Evolutionary conservation across 2,329 filamentous ascomycete species (phyloP), one percentile per base, ranked within the genome.

Genomic region (Scolecobasidium constrictum): DNA sequence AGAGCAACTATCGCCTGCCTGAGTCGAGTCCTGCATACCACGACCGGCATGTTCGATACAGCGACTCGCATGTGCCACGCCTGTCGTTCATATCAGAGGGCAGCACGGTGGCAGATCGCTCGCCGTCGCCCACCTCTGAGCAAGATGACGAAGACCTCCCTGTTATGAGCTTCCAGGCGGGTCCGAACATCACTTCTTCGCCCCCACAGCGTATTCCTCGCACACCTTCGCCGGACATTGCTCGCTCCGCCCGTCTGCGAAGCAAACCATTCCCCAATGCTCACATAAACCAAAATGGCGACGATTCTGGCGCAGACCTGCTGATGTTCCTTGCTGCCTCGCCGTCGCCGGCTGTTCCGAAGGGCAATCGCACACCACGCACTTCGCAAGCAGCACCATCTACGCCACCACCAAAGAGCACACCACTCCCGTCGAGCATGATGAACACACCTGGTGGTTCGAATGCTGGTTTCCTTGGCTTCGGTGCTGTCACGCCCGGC

Each of bases 291-390:
- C 62, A 68, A 65, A 37, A 71, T 74, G 81, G 78, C 46, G 81
- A 92, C 55, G 85, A 94, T 55, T 88, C 86, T 21, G 83, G 83
- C 4, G 83, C 84, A 4, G 87, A 86, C 54, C 81, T 93, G 2
- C 55, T 94, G 4, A 86, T 92, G 36, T 95, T 90, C 60, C 76
- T 96, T 13, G 88, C 88, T 38, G 86, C 86, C 40, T 96, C 90
- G 5, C 92, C 92, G 1, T 94, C 87, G 0, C 86, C 87, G 1
- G 86, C 85, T 37, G 78, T 81, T 42, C 68, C 52, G n/a, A 44
- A 35, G 38, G 67, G 36, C 68, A 72, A 46, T 79, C 80, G 72
- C 75, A 81, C 34, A 78, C 80, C 19, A 15, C 54, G 55, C 16
- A 51, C 58, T 43, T 67, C 65, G 50, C 59, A 72, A 35, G n/a